Conservation (phyloP, 768 basidiomycete species). For the Boletales sp. region DNA sequence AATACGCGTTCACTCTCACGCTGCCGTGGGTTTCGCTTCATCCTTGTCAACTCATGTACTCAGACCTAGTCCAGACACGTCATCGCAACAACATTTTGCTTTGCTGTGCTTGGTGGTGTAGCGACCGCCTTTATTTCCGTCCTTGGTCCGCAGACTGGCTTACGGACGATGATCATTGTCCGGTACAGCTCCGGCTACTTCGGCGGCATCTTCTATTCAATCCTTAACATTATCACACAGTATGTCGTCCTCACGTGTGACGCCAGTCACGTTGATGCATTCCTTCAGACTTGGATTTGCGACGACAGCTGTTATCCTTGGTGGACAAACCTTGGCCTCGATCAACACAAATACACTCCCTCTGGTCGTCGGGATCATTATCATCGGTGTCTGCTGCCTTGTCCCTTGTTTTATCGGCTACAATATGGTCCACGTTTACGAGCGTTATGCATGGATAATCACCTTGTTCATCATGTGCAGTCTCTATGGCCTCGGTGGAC, state of each 20-base stretch:
- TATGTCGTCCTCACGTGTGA: constrained; percentile 8
- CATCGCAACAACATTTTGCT: constrained; percentile 43
- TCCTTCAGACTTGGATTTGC: constrained; percentile 44
- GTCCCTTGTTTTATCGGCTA: constrained; percentile 50
- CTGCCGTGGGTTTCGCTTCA: constrained; percentile 33
- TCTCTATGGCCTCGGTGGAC: constrained; percentile 47
- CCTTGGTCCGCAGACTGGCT: constrained; percentile 49
- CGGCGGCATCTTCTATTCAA: constrained; percentile 46
- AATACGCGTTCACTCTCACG: constrained; percentile 47
- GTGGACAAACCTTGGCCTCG: constrained; percentile 48
- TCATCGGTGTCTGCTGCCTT: constrained; percentile 40
- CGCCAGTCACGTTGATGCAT: not conserved
- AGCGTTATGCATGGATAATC: constrained; percentile 55
- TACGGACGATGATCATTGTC: constrained; percentile 52
- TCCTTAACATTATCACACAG: constrained; percentile 54
- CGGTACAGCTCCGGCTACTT: constrained; percentile 48
- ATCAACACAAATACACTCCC: constrained; percentile 43
- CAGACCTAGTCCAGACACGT: constrained; percentile 32
- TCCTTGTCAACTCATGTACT: not conserved
- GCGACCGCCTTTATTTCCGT: constrained; percentile 50
- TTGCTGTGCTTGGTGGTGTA: constrained; percentile 41
- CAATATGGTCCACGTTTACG: constrained; percentile 45
- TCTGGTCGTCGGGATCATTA: constrained; percentile 46
- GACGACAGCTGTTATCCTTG: constrained; percentile 47
- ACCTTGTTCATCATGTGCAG: constrained; percentile 46